Conservation (phyloP, 78 protist genomes). For the Dictyostelium purpureum region DNA sequence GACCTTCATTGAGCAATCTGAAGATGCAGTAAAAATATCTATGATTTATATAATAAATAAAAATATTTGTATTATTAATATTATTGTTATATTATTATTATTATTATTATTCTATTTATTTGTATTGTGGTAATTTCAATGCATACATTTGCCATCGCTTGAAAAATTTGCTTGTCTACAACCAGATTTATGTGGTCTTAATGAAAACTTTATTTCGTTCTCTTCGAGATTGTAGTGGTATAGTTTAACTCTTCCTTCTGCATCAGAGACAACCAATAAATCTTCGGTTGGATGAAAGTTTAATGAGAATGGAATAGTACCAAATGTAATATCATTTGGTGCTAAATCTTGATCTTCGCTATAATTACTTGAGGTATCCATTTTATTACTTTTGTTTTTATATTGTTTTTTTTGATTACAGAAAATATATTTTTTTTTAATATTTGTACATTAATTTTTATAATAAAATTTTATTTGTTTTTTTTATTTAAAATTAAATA, state of each 20-base stretch:
- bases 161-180: constrained; percentile 75
- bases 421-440: too few species aligned
- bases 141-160: constrained; percentile 67
- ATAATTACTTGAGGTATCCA: constrained; percentile 9
- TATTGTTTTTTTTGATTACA: too few species aligned
- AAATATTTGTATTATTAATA: not conserved
- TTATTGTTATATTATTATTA: too few species aligned
- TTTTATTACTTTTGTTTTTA: not conserved
- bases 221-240: constrained; percentile 46
- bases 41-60: not conserved
- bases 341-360: constrained; percentile 41
- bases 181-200: constrained; percentile 54
- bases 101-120: too few species aligned
- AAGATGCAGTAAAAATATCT: constrained; percentile 77
- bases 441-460: too few species aligned
- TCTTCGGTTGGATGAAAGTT: constrained; percentile 78
- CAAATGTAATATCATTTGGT: constrained; percentile 68
- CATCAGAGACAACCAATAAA: constrained; percentile 63
- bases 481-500: too few species aligned
- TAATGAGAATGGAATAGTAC: constrained; percentile 37
- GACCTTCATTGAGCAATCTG: constrained; percentile 71
- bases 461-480: too few species aligned
- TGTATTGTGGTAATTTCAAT: too few species aligned
- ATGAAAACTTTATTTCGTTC: constrained; percentile 14
- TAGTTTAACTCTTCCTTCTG: constrained; percentile 66